phyloP scores from a whole-genome alignment of 1,284 basidiomycete genomes.

The Lignosus rhinocerotis region DNA sequence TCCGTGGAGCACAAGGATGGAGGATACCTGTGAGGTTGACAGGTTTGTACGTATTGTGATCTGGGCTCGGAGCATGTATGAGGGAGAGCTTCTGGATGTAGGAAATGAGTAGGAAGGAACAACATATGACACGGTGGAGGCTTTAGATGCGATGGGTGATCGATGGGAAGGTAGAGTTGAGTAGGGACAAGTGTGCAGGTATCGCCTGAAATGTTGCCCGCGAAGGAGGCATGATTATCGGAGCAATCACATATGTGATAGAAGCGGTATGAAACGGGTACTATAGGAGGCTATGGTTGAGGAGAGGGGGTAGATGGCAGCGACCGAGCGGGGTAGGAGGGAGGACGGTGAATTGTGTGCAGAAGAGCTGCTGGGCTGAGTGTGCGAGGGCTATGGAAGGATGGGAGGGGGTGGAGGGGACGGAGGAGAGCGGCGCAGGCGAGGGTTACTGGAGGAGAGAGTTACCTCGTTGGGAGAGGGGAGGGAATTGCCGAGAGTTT shows the following conservation, averaged over 20 bases:
- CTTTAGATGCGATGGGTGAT: conserved; percentile 16
- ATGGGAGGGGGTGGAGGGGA: conserved; percentile 1
- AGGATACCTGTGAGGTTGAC: conserved; percentile 8
- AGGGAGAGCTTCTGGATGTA: conserved; percentile 3
- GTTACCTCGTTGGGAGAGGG: conserved; percentile 1
- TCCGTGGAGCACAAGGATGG: conserved; percentile 10
- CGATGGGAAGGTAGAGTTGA: conserved; percentile 13
- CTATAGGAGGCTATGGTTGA: background rate
- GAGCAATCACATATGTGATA: conserved; percentile 12
- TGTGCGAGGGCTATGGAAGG: background rate
- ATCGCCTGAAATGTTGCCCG: conserved; percentile 16
- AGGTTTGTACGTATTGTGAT: conserved; percentile 20
- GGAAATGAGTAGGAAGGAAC: conserved; percentile 5
- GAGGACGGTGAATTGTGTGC: background rate
- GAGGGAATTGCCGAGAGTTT: conserved; percentile 8
- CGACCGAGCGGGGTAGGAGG: background rate
- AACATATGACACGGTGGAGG: conserved; percentile 18
- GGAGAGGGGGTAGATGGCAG: conserved; percentile 3
- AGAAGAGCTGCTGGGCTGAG: background rate
- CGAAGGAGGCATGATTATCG: conserved; percentile 20
- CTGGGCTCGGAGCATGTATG: conserved; percentile 8
- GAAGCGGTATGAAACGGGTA: conserved; percentile 3
- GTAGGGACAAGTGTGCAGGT: conserved; percentile 6
- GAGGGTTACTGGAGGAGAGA: conserved; percentile 11
- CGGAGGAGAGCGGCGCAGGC: background rate